A percentile compares a stretch with the other conserved stretches of the same genome.
phyloP scores from a whole-genome alignment of 2,329 filamentous ascomycete genomes.

The Cercospora berteroae region DNA sequence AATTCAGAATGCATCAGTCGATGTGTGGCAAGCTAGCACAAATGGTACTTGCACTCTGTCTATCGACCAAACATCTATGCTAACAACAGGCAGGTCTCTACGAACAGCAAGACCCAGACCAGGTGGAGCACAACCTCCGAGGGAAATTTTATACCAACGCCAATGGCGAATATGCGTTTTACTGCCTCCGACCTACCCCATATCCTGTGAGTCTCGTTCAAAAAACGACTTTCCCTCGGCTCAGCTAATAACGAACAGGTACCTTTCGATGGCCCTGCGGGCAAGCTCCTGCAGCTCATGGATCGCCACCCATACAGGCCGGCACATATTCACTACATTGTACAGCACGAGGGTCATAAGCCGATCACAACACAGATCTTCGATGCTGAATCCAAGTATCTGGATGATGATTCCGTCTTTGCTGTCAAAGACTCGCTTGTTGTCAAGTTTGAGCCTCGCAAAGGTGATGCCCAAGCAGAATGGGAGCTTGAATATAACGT shows the following conservation, averaged over 20 bases:
- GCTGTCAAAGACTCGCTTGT: conserved; percentile 49
- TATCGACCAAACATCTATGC: not conserved
- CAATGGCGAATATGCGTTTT: conserved; percentile 26
- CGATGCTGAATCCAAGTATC: conserved; percentile 44
- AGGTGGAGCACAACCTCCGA: conserved; percentile 71
- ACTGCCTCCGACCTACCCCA: conserved; percentile 29
- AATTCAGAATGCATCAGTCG: conserved; percentile 64
- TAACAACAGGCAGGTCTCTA: conserved; percentile 42
- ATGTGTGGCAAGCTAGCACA: conserved; percentile 77
- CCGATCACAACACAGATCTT: conserved; percentile 77
- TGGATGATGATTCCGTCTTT: conserved; percentile 23
- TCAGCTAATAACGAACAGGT: conserved; percentile 30
- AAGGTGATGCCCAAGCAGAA: conserved; percentile 46
- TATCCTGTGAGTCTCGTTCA: conserved; percentile 16
- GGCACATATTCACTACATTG: conserved; percentile 57
- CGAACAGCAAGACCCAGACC: conserved; percentile 70
- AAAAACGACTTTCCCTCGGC: not conserved
- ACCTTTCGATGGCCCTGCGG: conserved; percentile 34
- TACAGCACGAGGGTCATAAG: conserved; percentile 56
- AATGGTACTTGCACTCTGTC: conserved; percentile 45
- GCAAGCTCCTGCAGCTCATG: conserved; percentile 57
- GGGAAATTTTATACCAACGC: conserved; percentile 67
- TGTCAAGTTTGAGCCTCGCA: conserved; percentile 55
- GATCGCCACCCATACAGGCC: conserved; percentile 62
- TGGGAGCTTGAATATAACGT: conserved; percentile 24